These are phyloP conservation scores for Caryopteris hybrid DNA, from an alignment of 305 asterid genomes.

Conservation along the genomic window DNA sequence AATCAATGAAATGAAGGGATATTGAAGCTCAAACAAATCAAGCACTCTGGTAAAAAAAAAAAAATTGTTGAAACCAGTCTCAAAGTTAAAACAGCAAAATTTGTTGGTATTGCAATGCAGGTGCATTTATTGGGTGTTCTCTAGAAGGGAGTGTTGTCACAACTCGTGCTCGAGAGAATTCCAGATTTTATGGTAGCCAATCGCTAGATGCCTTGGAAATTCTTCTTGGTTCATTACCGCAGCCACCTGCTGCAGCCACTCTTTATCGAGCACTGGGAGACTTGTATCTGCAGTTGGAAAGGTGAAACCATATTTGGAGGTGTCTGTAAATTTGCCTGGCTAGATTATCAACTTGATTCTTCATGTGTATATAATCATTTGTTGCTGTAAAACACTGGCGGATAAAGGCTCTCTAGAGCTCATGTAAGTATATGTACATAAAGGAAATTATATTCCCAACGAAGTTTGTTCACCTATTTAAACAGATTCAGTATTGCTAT, in stretches of 20 bases:
- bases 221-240: conserved; percentile 75
- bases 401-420: not conserved
- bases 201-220: conserved; percentile 59
- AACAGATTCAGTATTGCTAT: not conserved
- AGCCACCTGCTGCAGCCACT: conserved; percentile 90
- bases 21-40: not conserved
- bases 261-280: conserved; percentile 77
- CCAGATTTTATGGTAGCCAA: conserved; percentile 80
- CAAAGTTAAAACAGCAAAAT: not conserved
- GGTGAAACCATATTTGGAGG: conserved; percentile 15
- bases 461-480: not conserved
- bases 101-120: conserved; percentile 30
- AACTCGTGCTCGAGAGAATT: conserved; percentile 69
- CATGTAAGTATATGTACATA: not conserved
- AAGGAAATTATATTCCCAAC: not conserved
- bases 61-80: not conserved
- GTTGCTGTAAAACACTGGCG: conserved; percentile 18
- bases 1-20: not conserved
- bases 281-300: conserved; percentile 52
- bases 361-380: conserved; percentile 28
- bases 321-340: not conserved
- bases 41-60: too few species aligned
- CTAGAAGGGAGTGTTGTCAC: conserved; percentile 81
- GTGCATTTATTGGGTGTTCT: conserved; percentile 96
- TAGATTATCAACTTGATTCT: conserved; percentile 3